These are phyloP conservation scores for Ophiocytium majus DNA, from an alignment of 352 stramenopile species.

Conservation along the genomic window DNA sequence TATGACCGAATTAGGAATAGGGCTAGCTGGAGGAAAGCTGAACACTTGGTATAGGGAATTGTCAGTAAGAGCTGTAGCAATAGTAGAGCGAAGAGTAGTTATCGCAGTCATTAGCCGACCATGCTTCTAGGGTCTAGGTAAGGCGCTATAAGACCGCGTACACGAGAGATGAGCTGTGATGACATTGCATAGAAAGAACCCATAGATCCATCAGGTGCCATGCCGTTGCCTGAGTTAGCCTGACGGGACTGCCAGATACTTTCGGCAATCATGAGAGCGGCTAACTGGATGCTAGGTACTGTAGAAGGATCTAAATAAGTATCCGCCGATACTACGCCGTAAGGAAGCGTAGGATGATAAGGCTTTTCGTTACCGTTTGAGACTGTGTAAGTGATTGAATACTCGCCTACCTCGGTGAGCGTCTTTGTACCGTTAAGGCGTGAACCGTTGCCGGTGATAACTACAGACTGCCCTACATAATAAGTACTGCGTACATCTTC, in stretches of 20 bases:
- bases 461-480: not conserved
- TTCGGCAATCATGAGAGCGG: not conserved
- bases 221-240: not conserved
- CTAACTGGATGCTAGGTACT: not conserved
- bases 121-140: not conserved
- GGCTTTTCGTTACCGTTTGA: not conserved
- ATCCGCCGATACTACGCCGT: not conserved
- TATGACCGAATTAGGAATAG: not conserved
- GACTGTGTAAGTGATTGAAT: not conserved
- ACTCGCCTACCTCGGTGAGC: not conserved
- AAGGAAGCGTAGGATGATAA: not conserved
- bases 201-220: not conserved
- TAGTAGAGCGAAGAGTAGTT: not conserved
- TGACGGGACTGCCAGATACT: slow-evolving; percentile 2
- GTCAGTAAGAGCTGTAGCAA: not conserved
- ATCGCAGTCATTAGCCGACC: slow-evolving; percentile 10
- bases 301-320: slow-evolving; percentile 4
- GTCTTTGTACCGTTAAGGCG: not conserved
- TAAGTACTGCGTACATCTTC: not conserved
- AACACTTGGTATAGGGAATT: not conserved
- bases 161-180: not conserved
- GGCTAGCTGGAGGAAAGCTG: not conserved
- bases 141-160: not conserved
- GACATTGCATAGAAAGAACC: not conserved
- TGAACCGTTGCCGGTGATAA: not conserved